Evolutionary conservation across 208 protist genomes (phyloP), one percentile per base, ranked within the genome.

Genomic region (Zelonia costaricensis): DNA sequence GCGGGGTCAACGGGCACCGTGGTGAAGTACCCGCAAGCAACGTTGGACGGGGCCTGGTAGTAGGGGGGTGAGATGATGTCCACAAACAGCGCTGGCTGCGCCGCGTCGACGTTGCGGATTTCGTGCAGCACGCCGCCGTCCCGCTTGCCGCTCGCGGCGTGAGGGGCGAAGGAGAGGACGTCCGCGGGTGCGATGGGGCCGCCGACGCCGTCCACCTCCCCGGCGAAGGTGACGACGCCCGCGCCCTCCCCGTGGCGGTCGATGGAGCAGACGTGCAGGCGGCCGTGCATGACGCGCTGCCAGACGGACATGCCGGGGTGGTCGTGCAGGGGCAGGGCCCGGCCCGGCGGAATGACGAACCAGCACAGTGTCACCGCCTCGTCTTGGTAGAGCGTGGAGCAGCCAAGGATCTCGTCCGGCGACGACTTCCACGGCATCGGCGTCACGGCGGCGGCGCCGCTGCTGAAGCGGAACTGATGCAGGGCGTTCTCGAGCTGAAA

Each of bases 51-150:
- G 15, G 62, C 36, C 12, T 40, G 61, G 35, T 85, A 57, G 64
- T 93, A 93, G 1, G 87, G 81, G 9, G 83, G 87, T 0, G 87
- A 44, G 27, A 89, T 91, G 45, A 91, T 76, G 59, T 93, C 82
- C 12, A 93, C 53, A 39, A 91, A 84, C 20, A 93, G 49, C 1
- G 84, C 82, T 0, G 87, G 87, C 6, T 58, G 54, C 25, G 15
- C 20, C 8, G 59, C 53, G 22, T 87, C 60, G 16, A 61, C 30
- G 61, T 93, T 93, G 13, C 47, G 36, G 42, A 93, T 76, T 56
- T 87, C 81, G 46, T 91, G 87, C 8, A 91, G 52, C 23, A 88
- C 70, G 44, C 84, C 76, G 39, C 84, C 76, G 31, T 66, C n/a
- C n/a, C n/a, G n/a, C n/a, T n/a, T n/a, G n/a, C n/a, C n/a, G 44